Conservation (phyloP, 306 rosid species). For the Medicago truncatula region MtrunA17r5.0-ANR NC_053046.1:40994501-40995000, state of each 20-base stretch:
- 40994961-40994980: slow-evolving; percentile 57
- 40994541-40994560: slow-evolving; percentile 92
- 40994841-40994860: neutral
- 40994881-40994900: slow-evolving; percentile 97
- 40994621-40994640: slow-evolving; percentile 91
- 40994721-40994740: too few species aligned
- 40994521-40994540: slow-evolving; percentile 96
- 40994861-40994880: slow-evolving; percentile 63
- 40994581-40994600: slow-evolving; percentile 82
- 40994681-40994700: neutral
- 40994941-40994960: slow-evolving; percentile 62
- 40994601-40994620: slow-evolving; percentile 86
- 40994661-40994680: neutral
- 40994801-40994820: too few species aligned
- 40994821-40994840: slow-evolving; percentile 11
- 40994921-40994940: slow-evolving; percentile 68
- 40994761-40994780: neutral
- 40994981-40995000: slow-evolving; percentile 72
- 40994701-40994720: too few species aligned
- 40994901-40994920: slow-evolving; percentile 76
- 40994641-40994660: neutral
- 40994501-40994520: slow-evolving; percentile 91
- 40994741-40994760: too few species aligned
- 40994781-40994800: too few species aligned
- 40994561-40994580: slow-evolving; percentile 91